Evolutionary conservation across 495 filamentous ascomycete genomes (phyloP), one percentile per base, ranked within the genome.

Genomic region (Penicillium crystallinum): DNA sequence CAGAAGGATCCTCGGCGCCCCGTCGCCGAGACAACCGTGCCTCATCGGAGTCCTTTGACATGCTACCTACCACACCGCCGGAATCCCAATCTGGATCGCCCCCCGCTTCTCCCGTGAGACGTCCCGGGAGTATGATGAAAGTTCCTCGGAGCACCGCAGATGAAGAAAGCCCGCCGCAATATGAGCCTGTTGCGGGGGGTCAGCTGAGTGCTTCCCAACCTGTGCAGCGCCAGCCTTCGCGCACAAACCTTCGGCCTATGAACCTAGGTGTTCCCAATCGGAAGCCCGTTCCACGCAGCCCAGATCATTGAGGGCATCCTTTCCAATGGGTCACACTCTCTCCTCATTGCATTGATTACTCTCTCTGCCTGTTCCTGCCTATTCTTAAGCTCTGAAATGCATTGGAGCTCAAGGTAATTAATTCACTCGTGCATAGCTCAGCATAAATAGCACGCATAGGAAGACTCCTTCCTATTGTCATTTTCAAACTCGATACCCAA

Each of bases 1-100:
- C 49, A 27, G 60, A 61, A 23, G 55, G 59, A n/a, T 53, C 57
- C 8, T 50, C 48, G 46, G 49, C 61, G 7, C 48, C 52, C 23
- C 61, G 54, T 49, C 62, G 57, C 17, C 62, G 42, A 29, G 62
- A 52, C 31, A 55, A 57, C 38, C 65, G 62, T 29, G 68, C 70
- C 14, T 77, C 74, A 22, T 57, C 71, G n/a, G 74, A 77, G 51
- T 70, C 72, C 12, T 68, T 77, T 44, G 72, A 77, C 44, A 77
- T 77, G 72, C 57, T 77, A 29, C 72, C 74, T 25, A 68, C 65
- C 27, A 71, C 72, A 23, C 74, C 74, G 4, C 67, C 70, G 18
- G 70, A 73, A 29, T 70, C 69, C 4, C 62, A 59, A 23, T 73
- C 68, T 37, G 70, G 65, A 39, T 71, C 70, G 8, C 72, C 70